Evolutionary conservation across 2,329 filamentous ascomycete genomes (phyloP), one percentile per base, ranked within the genome.

Genomic region (Beauveria brongniartii): DNA sequence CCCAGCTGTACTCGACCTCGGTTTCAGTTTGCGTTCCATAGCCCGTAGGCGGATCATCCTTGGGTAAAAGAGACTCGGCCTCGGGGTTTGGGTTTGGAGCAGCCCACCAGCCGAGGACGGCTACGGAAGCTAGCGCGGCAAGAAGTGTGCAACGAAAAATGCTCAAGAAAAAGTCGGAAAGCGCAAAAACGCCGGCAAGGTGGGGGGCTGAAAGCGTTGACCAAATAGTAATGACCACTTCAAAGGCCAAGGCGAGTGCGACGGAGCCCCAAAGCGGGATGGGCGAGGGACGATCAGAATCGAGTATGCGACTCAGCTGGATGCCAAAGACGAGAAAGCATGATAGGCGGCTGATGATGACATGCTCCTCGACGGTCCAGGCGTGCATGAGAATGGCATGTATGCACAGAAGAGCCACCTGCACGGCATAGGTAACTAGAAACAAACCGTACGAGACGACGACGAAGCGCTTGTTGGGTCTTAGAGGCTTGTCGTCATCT

Each of bases 221-320:
- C 53, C 59, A 61, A 58, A 55, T 22, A 1, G 51, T 69, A 37
- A 85, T 72, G 54, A 69, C 66, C 0, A 79, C 69, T 67, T 91
- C 88, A 41, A 83, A 80, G 16, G 77, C 66, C 8, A 87, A 71
- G 16, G 82, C 82, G 18, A 89, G 70, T 34, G 82, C 65, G 78
- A 86, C 88, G 14, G 83, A 82, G 20, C 84, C 86, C 64, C 82
- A 81, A 64, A 84, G 85, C 0, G 86, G 84, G 65, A 86, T 84
- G 78, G 84, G 87, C 10, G 84, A 77, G 2, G 79, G 77, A 56
- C 78, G 75, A 34, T 75, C 69, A 20, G 76, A 74, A 57, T 83
- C 80, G 2, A 77, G 73, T 16, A 89, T 75, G 22, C 78, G 78
- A 46, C 81, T 77, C 62, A 85, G 74, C 65, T 88, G 78, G 16